Conservation (phyloP, 495 filamentous ascomycete genomes). For the Diplogelasinospora grovesii region DNA sequence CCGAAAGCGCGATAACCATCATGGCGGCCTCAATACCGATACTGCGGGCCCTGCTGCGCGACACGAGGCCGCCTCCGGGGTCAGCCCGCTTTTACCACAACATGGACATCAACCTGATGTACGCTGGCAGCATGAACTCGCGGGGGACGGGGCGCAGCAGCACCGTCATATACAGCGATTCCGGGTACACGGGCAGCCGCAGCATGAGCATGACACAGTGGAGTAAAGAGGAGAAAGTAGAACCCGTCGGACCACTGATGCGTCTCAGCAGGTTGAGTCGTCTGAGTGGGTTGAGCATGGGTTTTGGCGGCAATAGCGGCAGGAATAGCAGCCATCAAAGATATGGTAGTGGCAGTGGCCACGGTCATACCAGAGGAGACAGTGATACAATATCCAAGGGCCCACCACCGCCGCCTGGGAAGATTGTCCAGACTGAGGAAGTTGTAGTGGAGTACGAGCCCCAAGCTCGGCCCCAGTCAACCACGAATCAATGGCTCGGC, state of each 20-base stretch:
- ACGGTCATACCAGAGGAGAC: conserved; percentile 3
- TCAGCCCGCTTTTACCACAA: conserved; percentile 20
- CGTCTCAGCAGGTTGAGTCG: conserved; percentile 15
- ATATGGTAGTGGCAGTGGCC: too few species aligned
- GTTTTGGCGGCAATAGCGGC: conserved; percentile 4
- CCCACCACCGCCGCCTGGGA: conserved; percentile 12
- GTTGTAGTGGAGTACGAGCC: conserved; percentile 18
- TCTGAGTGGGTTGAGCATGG: conserved; percentile 16
- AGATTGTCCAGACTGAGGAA: conserved; percentile 21
- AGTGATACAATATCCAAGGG: neutral
- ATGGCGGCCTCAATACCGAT: conserved; percentile 24
- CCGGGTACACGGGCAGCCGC: conserved; percentile 12
- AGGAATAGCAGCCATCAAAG: neutral
- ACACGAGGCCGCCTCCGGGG: conserved; percentile 18
- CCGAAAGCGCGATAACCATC: conserved; percentile 21
- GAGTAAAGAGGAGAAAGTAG: conserved; percentile 16
- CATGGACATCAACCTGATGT: conserved; percentile 13
- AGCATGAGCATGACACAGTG: conserved; percentile 10
- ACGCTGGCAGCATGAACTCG: conserved; percentile 14
- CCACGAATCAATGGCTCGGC: neutral
- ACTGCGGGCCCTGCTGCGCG: conserved; percentile 19
- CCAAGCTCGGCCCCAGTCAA: too few species aligned
- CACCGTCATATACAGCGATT: conserved; percentile 18
- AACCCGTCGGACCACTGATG: conserved; percentile 9
- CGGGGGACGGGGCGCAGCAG: conserved; percentile 17